Evolutionary conservation across 1,284 basidiomycete genomes (phyloP), one percentile per base, ranked within the genome.

Genomic region (Ustilago esculenta): DNA sequence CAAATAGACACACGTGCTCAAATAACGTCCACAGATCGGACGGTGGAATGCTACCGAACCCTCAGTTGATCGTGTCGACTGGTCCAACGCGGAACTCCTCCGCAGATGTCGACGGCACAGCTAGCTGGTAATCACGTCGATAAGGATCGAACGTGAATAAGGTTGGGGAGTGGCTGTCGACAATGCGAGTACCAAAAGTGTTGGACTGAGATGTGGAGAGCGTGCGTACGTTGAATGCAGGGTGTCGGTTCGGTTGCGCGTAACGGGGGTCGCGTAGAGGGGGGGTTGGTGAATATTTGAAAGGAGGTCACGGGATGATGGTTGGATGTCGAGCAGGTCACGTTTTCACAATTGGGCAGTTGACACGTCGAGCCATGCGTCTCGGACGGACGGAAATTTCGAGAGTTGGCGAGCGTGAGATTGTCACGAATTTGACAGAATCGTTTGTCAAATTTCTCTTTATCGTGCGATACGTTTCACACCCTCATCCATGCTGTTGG

Each of bases 291-390:
- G 54, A 56, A 49, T 52, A 48, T 64, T 53, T 44, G 37, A 17
- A 46, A 48, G 37, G 36, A 54, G 34, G 66, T 69, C 66, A 69
- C 66, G 66, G 58, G 65, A 68, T 68, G 65, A 63, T 68, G 65
- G 65, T 68, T 56, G 53, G 35, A 54, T 61, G 53, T 39, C 42
- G 55, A 66, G 46, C 43, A 67, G 37, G 65, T 68, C 65, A 68
- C 65, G 65, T 65, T 65, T 53, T 53, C 30, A 6, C 32, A 42
- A 20, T 37, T 30, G 20, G 6, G 14, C 30, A 11, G 21, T 44
- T 42, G 20, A 18, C 3, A 30, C 34, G 25, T 29, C 27, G 27
- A 48, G 34, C 46, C 10, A n/a, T n/a, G n/a, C n/a, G n/a, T n/a
- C n/a, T n/a, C n/a, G n/a, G n/a, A n/a, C n/a, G n/a, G n/a, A n/a